phyloP scores from a whole-genome alignment of 306 rosid genomes.

The Potentilla sterilis region DNA sequence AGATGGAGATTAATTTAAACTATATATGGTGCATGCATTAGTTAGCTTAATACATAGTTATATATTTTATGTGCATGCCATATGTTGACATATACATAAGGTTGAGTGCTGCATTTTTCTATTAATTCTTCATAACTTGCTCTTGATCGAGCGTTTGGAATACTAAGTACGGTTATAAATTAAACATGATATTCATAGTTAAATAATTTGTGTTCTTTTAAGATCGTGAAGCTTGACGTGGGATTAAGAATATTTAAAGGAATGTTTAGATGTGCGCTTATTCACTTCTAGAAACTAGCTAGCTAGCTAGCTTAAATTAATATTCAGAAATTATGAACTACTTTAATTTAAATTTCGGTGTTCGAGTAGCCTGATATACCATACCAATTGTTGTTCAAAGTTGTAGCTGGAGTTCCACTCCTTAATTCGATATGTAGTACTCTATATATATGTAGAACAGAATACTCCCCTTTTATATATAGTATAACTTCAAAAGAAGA shows the following conservation, averaged over 20 bases:
- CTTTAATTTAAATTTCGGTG: too few species aligned
- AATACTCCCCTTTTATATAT: background rate
- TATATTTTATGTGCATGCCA: constrained; percentile 14
- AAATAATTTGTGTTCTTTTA: background rate
- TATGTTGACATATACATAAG: background rate
- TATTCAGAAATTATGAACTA: background rate
- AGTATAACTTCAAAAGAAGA: background rate
- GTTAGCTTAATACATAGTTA: background rate
- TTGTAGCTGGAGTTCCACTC: background rate
- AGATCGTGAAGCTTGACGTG: background rate
- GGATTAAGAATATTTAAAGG: background rate
- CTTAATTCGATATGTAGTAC: background rate
- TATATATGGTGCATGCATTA: background rate
- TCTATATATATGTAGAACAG: background rate
- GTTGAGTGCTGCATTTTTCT: background rate
- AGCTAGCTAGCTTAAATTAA: too few species aligned
- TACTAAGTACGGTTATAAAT: background rate
- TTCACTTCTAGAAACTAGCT: background rate
- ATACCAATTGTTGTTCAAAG: too few species aligned
- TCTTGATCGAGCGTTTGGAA: background rate
- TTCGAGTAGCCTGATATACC: background rate
- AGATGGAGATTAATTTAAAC: constrained; percentile 31
- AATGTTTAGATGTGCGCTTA: background rate
- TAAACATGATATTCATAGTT: background rate
- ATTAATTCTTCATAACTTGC: background rate